These are phyloP conservation scores for Punctularia strigosozonata DNA, from an alignment of 768 basidiomycete species.

Conservation along the genomic window DNA sequence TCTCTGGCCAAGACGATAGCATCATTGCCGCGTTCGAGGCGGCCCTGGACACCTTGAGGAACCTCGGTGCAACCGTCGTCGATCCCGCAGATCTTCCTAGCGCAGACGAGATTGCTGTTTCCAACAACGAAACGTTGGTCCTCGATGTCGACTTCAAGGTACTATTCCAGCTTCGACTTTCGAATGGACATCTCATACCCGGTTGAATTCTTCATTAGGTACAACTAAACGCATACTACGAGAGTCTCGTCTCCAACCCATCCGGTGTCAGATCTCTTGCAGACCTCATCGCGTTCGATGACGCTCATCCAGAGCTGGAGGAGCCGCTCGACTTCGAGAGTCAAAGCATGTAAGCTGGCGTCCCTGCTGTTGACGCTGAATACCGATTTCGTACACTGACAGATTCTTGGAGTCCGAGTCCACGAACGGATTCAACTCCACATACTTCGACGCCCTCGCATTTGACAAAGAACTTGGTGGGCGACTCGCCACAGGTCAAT, in stretches of 20 bases:
- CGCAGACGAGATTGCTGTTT: constrained; percentile 15
- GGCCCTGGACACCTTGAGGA: constrained; percentile 24
- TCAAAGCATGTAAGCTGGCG: constrained; percentile 1
- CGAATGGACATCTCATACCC: neutral
- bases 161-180: neutral
- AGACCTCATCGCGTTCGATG: constrained; percentile 11
- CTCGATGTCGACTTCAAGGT: constrained; percentile 12
- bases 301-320: constrained; percentile 9
- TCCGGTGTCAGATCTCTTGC: constrained; percentile 13
- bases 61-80: constrained; percentile 26
- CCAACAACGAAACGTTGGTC: constrained; percentile 12
- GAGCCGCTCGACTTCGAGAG: constrained; percentile 5
- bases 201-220: constrained; percentile 10
- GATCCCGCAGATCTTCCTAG: constrained; percentile 15
- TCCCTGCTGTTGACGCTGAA: neutral
- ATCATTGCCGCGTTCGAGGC: constrained; percentile 23
- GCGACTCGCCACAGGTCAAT: too few relatives aligned
- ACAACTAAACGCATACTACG: constrained; percentile 15
- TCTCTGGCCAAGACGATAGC: constrained; percentile 17
- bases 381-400: neutral
- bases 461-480: constrained; percentile 20
- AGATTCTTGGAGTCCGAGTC: constrained; percentile 18
- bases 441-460: constrained; percentile 19
- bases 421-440: constrained; percentile 14
- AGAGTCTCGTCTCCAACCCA: constrained; percentile 11